Evolutionary conservation across 257 asterid genomes (phyloP), one percentile per base, ranked within the genome.

Genomic region (Thymus mandschuricus): DNA sequence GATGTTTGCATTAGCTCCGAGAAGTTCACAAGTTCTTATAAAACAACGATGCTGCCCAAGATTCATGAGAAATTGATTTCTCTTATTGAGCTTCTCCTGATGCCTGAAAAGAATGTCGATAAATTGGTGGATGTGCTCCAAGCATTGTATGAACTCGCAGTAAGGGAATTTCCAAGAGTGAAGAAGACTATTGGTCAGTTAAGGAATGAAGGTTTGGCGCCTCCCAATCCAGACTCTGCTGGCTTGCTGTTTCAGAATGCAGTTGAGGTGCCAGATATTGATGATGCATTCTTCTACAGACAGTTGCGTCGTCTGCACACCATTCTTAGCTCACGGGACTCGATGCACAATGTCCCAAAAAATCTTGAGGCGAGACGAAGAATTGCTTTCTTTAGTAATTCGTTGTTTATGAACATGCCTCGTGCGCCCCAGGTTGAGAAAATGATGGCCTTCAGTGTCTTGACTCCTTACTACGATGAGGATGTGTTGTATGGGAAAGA

Each of bases 381-480:
- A 10, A 79, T 91, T 68, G 83, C 98, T 66, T 93, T 93, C 89
- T 93, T 93, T 64, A 89, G 97, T 72, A 93, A 93, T 66, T 93
- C 98, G 2, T 78, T 93, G n/a, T 93, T 93, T 78, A 93, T 89
- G 97, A 91, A 93, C 86, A 93, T 93, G 75, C 98, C 98, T 2
- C 91, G 92, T 44, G 98, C 98, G 13, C 97, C 95, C 43, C 85
- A 76, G 72, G 93, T 91, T 75, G 98, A 93, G 85, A 93, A 91
- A 78, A 91, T 91, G 96, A 82, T 89, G 91, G 96, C 98, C 52
- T 91, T 93, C 74, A 93, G 97, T 60, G 97, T 93, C 68, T 82
- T 93, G 91, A 93, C 98, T 59, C 98, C 98, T 63, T 93, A 91
- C 85, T 93, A 91, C 49, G 96, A 87, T 38, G 98, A 93, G 80